phyloP scores from a whole-genome alignment of 2,329 filamentous ascomycete genomes.

The Geosmithia flava region DNA sequence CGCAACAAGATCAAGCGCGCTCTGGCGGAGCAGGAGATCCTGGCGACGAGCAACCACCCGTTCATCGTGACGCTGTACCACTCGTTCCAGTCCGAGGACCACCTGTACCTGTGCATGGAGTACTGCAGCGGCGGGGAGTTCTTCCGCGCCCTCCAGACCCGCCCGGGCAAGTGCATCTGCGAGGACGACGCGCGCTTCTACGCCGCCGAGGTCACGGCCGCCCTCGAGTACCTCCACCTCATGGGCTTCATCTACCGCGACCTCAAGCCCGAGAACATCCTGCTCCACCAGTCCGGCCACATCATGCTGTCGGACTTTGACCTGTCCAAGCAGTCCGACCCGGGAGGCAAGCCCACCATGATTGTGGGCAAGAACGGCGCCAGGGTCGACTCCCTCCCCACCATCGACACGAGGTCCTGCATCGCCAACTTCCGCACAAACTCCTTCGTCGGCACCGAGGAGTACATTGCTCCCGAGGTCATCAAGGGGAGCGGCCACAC shows the following conservation, averaged over 20 bases:
- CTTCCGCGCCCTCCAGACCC: conserved; percentile 90
- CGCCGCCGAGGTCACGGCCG: conserved; percentile 92
- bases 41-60: conserved; percentile 96
- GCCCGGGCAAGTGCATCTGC: conserved; percentile 92
- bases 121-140: conserved; percentile 99
- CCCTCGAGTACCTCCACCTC: conserved; percentile 88
- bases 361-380: conserved; percentile 85
- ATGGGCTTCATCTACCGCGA: conserved; percentile 99
- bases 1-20: conserved; percentile 99
- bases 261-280: conserved; percentile 94
- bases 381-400: conserved; percentile 75
- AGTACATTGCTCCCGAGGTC: conserved; percentile 97
- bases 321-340: conserved; percentile 92
- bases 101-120: conserved; percentile 99
- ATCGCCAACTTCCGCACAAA: conserved; percentile 98
- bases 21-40: conserved; percentile 91
- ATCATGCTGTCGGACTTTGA: conserved; percentile 99
- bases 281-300: conserved; percentile 97
- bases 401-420: conserved; percentile 97
- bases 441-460: conserved; percentile 95
- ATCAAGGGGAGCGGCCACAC: conserved; percentile 98
- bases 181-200: conserved; percentile 97
- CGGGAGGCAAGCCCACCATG: conserved; percentile 94
- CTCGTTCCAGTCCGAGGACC: conserved; percentile 97
- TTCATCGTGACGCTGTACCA: conserved; percentile 99